These are phyloP conservation scores for Fraxinus dipetala DNA, from an alignment of 305 asterid genomes.

Conservation along the genomic window DNA sequence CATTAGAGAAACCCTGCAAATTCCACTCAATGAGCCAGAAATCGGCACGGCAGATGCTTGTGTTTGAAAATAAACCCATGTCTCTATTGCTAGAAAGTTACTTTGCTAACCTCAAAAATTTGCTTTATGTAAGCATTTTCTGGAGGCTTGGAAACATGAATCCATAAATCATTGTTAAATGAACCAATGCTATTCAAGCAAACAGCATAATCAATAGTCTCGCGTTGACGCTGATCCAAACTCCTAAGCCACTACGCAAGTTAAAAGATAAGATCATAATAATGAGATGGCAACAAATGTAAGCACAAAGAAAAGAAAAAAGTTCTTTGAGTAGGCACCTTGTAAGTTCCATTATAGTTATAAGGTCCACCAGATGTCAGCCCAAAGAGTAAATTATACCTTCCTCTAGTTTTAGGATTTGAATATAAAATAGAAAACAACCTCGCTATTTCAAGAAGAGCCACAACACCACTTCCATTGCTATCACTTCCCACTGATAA, in stretches of 20 bases:
- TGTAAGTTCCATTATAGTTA: slow-evolving; percentile 87
- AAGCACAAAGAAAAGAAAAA: neutral
- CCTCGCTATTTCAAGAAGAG: slow-evolving; percentile 92
- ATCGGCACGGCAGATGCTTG: slow-evolving; percentile 12
- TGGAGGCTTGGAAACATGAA: slow-evolving; percentile 98
- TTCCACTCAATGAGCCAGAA: slow-evolving; percentile 28
- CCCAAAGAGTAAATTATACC: slow-evolving; percentile 78
- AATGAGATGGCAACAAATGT: slow-evolving; percentile 12
- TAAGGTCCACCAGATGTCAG: slow-evolving; percentile 97
- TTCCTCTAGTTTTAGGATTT: slow-evolving; percentile 90
- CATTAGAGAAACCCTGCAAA: slow-evolving; percentile 75
- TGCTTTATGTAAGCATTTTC: slow-evolving; percentile 81
- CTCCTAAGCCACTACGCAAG: slow-evolving; percentile 79
- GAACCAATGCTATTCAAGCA: slow-evolving; percentile 96
- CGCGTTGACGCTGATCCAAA: slow-evolving; percentile 91
- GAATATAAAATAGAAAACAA: slow-evolving; percentile 84
- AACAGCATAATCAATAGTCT: slow-evolving; percentile 87
- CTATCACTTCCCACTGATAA: slow-evolving; percentile 95
- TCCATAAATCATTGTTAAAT: slow-evolving; percentile 50
- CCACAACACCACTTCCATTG: slow-evolving; percentile 91
- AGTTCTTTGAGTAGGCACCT: slow-evolving; percentile 43
- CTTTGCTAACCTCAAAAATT: slow-evolving; percentile 70
- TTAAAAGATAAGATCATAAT: slow-evolving; percentile 27
- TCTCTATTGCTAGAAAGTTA: slow-evolving; percentile 9
- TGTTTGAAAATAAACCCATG: neutral